Evolutionary conservation across 495 filamentous ascomycete species (phyloP).

Genomic region (Talaromyces liani): DNA sequence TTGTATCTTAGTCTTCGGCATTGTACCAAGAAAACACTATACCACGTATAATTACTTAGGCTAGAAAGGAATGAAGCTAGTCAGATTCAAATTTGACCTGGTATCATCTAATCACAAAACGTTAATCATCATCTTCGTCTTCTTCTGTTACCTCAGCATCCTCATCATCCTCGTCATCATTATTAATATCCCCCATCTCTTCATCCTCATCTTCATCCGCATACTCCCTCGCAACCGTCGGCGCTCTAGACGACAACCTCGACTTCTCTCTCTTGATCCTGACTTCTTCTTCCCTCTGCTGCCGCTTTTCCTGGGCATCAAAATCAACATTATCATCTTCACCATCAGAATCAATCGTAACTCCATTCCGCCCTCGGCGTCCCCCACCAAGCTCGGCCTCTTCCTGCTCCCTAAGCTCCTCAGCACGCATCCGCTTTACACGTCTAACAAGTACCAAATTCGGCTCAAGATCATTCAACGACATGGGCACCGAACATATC

Average conservation of each 20-base stretch:
- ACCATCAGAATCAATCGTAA: slow-evolving; percentile 20
- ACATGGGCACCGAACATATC: slow-evolving; percentile 35
- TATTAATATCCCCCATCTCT: not conserved
- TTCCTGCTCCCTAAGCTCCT: slow-evolving; percentile 29
- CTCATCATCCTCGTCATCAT: not conserved
- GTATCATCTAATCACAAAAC: not conserved
- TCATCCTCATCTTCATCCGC: slow-evolving; percentile 6
- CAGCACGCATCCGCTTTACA: slow-evolving; percentile 28
- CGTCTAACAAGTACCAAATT: slow-evolving; percentile 37
- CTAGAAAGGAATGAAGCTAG: not conserved
- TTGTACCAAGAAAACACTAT: not conserved
- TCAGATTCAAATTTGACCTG: not conserved
- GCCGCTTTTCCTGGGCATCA: slow-evolving; percentile 12
- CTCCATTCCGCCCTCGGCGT: slow-evolving; percentile 14
- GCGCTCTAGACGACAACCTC: slow-evolving; percentile 2
- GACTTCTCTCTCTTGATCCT: slow-evolving; percentile 18
- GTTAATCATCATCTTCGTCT: not conserved
- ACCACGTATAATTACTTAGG: not conserved
- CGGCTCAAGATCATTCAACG: slow-evolving; percentile 29
- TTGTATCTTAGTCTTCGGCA: not conserved
- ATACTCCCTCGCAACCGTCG: not conserved
- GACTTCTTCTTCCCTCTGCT: slow-evolving; percentile 4
- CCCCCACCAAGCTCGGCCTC: slow-evolving; percentile 18
- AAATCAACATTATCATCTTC: slow-evolving; percentile 14
- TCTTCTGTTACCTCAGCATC: not conserved